A percentile compares a stretch with the other conserved stretches of the same genome.
Evolutionary conservation across 305 asterid genomes (phyloP).

Genomic region (Solanum hybrid): DNA sequence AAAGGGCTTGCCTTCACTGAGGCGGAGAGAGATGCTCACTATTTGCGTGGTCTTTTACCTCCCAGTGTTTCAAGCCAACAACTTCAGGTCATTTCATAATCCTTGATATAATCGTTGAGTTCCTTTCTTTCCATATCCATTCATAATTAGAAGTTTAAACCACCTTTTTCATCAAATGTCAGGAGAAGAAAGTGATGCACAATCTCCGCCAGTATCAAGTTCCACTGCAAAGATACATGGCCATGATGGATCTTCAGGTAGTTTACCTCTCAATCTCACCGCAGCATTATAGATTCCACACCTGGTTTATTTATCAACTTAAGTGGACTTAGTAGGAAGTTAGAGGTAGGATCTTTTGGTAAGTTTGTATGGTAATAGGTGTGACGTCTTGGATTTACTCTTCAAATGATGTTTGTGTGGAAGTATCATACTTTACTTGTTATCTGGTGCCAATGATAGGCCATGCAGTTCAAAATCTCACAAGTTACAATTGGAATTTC

Average conservation of each 20-base stretch:
- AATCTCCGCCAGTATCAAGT: constrained; percentile 63
- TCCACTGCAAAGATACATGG: constrained; percentile 81
- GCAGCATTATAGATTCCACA: not conserved
- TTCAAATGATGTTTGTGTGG: not conserved
- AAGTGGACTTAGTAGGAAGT: not conserved
- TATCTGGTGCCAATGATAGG: not conserved
- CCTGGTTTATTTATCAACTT: not conserved
- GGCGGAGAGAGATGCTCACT: constrained; percentile 82
- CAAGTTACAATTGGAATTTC: not conserved
- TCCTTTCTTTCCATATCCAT: not conserved
- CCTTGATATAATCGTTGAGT: not conserved
- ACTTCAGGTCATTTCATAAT: constrained; percentile 48
- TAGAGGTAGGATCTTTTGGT: not conserved
- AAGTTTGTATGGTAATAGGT: not conserved
- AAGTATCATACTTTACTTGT: not conserved
- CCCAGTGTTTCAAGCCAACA: constrained; percentile 57
- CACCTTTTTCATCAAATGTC: constrained; percentile 9
- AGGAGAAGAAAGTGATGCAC: constrained; percentile 71
- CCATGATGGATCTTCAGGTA: constrained; percentile 99
- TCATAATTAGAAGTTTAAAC: not conserved
- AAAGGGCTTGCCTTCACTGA: constrained; percentile 82
- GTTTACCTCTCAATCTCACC: not conserved
- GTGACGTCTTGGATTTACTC: not conserved
- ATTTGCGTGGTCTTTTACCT: constrained; percentile 83
- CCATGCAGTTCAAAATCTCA: not conserved